phyloP scores from a whole-genome alignment of 495 filamentous ascomycete species.

The Letharia columbiana region DNA sequence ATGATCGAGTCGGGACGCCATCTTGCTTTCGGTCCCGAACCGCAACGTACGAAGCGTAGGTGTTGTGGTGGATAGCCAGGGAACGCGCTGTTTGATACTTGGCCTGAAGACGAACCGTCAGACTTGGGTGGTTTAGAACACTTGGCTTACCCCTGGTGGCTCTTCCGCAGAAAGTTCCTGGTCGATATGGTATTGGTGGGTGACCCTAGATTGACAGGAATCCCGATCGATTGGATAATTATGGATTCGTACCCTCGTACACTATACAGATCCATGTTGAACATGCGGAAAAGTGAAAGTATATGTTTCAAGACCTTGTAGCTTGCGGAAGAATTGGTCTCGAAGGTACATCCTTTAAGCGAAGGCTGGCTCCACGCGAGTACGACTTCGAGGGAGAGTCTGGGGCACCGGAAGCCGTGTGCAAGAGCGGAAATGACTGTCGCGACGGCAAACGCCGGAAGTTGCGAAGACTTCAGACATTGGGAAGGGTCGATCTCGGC shows the following conservation, averaged over 20 bases:
- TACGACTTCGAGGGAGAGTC: not conserved
- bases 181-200: not conserved
- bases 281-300: not conserved
- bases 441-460: not conserved
- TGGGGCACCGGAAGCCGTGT: not conserved
- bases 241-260: not conserved
- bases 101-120: not conserved
- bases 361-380: not conserved
- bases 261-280: too few species aligned
- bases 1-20: not conserved
- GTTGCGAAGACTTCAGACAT: too few species aligned
- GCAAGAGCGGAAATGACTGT: not conserved
- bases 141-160: not conserved
- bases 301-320: too few species aligned
- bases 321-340: not conserved
- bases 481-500: not conserved
- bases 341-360: not conserved
- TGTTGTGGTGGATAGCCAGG: not conserved
- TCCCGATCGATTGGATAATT: not conserved
- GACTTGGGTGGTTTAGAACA: too few species aligned
- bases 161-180: not conserved
- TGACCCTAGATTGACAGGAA: not conserved
- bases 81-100: not conserved
- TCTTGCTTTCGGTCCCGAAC: not conserved
- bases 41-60: not conserved